Percentiles rank a stretch among this genome's conserved stretches.
phyloP scores from a whole-genome alignment of 108 stramenopile genomes.

The Cylindrotheca closterium region DNA sequence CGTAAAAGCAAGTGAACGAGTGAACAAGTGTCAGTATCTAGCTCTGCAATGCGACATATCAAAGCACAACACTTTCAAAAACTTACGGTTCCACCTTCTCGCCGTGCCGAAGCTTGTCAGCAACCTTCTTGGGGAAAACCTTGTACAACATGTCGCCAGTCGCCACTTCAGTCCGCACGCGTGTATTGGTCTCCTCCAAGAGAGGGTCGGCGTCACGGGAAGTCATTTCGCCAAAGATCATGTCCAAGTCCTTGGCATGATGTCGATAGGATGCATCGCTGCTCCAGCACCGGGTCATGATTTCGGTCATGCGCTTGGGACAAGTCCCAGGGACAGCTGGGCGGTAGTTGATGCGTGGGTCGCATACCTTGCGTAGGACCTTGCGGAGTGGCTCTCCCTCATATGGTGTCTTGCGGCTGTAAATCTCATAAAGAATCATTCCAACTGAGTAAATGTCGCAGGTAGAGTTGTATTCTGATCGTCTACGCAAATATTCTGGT shows the following conservation, averaged over 20 bases:
- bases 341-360: conserved; percentile 35
- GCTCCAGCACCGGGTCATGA: conserved; percentile 40
- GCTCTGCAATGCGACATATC: neutral
- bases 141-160: conserved; percentile 3
- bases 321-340: conserved; percentile 33
- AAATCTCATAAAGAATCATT: conserved; percentile 57
- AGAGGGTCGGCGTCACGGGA: conserved; percentile 23
- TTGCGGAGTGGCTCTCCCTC: conserved; percentile 50
- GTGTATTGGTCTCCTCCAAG: neutral
- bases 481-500: conserved; percentile 64
- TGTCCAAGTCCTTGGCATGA: conserved; percentile 41
- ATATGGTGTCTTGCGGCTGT: conserved; percentile 50
- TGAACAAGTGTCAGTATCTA: neutral
- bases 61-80: conserved; percentile 3
- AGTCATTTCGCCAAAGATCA: conserved; percentile 28
- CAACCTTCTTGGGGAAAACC: conserved; percentile 58
- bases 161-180: neutral
- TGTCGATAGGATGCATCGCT: conserved; percentile 33
- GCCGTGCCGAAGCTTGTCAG: conserved; percentile 32
- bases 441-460: conserved; percentile 61
- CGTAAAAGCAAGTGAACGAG: neutral
- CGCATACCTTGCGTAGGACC: conserved; percentile 28
- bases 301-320: conserved; percentile 29
- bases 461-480: conserved; percentile 41
- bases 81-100: conserved; percentile 22